Evolutionary conservation across 140 eudicot species (phyloP), one percentile per base, ranked within the genome.

Genomic region (Stevia rebaudiana): DNA sequence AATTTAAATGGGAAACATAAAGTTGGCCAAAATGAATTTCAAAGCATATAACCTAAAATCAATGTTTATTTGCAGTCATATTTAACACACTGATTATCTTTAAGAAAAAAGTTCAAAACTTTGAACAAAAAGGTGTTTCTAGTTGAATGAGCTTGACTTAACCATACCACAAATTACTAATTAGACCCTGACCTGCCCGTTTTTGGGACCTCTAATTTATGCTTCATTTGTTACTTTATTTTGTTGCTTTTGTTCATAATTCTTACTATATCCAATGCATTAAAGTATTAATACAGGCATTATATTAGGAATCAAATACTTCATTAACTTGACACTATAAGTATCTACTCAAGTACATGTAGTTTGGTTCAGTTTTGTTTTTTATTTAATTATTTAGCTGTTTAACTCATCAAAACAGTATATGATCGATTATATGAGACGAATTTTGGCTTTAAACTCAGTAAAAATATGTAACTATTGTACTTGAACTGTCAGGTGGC

Each of bases 401-500:
- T 44, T 39, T 12, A 73, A 44, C 25, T 41, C 55, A 60, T 49
- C 59, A 61, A 59, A 48, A 22, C 60, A 41, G 68, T 58, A 56
- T 48, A 31, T 69, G 36, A 49, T 22, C 72, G 37, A 37, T 48
- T 11, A 71, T 71, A 8, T 37, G 53, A n/a, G 33, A 61, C 25
- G 60, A 23, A 5, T 22, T 37, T 53, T 53, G 60, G 60, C 6
- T 57, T 57, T 48, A 43, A 35, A 59, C 75, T 59, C 50, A 22
- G 33, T 33, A 58, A 58, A 16, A 2, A 21, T 31, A 47, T 61
- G 63, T 61, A 37, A 61, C 30, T 21, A 28, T 62, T 47, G 17
- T 49, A 55, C 50, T 22, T 65, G 63, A 63, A 39, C 30, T 50
- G 13, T n/a, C 18, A 80, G 98, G 94, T 92, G 68, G 92, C 96